Conservation (phyloP, 2,329 filamentous ascomycete genomes). For the Sclerotinia nivalis region DNA sequence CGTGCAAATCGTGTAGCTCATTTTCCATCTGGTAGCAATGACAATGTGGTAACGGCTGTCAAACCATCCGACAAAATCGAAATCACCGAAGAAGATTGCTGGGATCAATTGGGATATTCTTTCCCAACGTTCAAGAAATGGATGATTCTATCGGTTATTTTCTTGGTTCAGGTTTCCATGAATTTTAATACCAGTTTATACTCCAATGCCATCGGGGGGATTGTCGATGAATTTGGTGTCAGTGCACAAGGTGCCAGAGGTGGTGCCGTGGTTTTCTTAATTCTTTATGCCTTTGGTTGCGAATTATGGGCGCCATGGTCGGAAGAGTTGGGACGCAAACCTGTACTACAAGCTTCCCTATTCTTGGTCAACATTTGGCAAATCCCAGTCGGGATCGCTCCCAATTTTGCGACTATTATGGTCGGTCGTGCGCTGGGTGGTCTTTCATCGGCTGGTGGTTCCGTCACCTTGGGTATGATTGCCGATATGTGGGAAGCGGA, state of each 20-base stretch:
- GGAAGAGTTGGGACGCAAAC: slow-evolving; percentile 78
- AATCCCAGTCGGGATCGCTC: slow-evolving; percentile 69
- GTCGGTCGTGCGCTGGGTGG: slow-evolving; percentile 71
- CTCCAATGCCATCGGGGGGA: slow-evolving; percentile 66
- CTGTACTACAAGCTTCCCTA: slow-evolving; percentile 71
- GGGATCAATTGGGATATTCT: slow-evolving; percentile 63
- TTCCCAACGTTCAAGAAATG: slow-evolving; percentile 67
- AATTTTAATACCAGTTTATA: slow-evolving; percentile 78
- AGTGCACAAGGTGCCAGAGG: slow-evolving; percentile 67
- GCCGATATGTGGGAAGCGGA: slow-evolving; percentile 73
- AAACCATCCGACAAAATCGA: slow-evolving; percentile 37
- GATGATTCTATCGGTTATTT: slow-evolving; percentile 69
- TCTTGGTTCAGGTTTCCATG: slow-evolving; percentile 73
- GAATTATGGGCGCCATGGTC: slow-evolving; percentile 88
- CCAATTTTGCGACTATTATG: slow-evolving; percentile 70
- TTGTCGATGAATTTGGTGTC: slow-evolving; percentile 66
- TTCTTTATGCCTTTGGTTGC: slow-evolving; percentile 81
- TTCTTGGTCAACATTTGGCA: slow-evolving; percentile 78
- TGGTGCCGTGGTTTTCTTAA: slow-evolving; percentile 76
- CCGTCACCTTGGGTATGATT: slow-evolving; percentile 73
- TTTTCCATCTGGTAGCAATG: slow-evolving; percentile 5
- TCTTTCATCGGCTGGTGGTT: slow-evolving; percentile 70
- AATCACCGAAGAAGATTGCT: slow-evolving; percentile 60
- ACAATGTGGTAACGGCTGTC: slow-evolving; percentile 2
- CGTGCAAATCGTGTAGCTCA: slow-evolving; percentile 2